Base-by-base conservation (phyloP, 306 rosid species). In the Cyamopsis tetragonoloba region DNA sequence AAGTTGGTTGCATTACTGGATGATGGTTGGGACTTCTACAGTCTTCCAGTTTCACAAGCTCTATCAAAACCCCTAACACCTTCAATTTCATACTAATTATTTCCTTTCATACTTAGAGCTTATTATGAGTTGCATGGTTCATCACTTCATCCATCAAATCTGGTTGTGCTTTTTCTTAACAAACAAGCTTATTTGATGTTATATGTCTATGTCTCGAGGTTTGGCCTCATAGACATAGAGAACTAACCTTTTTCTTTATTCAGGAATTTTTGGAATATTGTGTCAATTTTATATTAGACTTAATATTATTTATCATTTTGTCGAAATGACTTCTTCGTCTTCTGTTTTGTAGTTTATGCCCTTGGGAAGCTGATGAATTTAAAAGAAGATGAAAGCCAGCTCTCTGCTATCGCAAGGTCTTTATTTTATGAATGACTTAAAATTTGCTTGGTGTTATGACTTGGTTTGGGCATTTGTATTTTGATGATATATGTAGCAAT, bases 351-450 rank as follows among this genome's bases (percentile, higher is more conserved):
- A 93, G 99, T 87, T 84, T 93, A 86, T 83, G 73, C 99, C 48
- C 91, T 93, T 13, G 92, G 89, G 41, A 93, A 90, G 93, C 79
- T 90, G 44, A 90, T 90, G 97, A 93, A 93, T 67, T 85, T 84
- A 71, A 86, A 93, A 55, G 99, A 93, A 80, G 89, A 93, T 58
- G 87, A 86, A 64, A 93, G 99, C 81, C 79, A 86, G 85, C 84
- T 93, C 59, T 93, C 99, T 67, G 97, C 96, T 38, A 86, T 93
- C 54, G 97, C 99, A 27, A 90, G 99, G 98, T 89, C 60, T 76
- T 62, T 71, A 37, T 43, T 74, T 57, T 61, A 13, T 62, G 62
- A 22, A 27, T 24, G 18, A 19, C 10, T 62, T 37, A 23, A 26
- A 50, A 66, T n/a, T 68, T 72, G 73, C 41, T 28, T 41, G 75